Percentiles rank a stretch among this genome's conserved stretches.
Conservation (phyloP, 106 monocot genomes). For the Hemerocallis citrina region DNA sequence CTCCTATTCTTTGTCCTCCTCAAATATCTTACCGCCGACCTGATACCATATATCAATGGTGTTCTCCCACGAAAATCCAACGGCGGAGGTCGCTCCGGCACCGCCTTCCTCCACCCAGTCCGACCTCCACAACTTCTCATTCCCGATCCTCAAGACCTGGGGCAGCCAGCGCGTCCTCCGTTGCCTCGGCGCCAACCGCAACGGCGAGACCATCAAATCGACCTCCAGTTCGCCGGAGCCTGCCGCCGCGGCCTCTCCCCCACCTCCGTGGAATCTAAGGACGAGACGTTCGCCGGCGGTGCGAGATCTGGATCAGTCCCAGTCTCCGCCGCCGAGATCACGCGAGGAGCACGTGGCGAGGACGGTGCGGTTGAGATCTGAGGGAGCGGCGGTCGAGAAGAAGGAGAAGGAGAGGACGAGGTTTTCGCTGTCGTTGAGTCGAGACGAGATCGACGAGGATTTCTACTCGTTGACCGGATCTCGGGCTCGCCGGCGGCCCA, state of each 20-base stretch:
- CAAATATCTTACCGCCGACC: too few species aligned
- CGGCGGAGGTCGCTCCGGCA: not conserved
- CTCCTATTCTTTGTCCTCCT: too few species aligned
- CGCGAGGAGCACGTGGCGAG: slow-evolving; percentile 6
- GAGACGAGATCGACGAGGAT: slow-evolving; percentile 51
- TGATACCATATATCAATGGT: too few species aligned
- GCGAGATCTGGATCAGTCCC: not conserved
- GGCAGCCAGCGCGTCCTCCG: slow-evolving; percentile 36
- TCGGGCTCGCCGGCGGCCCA: slow-evolving; percentile 30
- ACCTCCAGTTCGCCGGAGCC: slow-evolving; percentile 26
- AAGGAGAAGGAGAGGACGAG: slow-evolving; percentile 6
- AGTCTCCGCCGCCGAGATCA: not conserved
- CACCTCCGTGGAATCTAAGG: slow-evolving; percentile 41
- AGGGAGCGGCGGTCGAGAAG: slow-evolving; percentile 9
- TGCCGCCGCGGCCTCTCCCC: too few species aligned
- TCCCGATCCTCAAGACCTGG: slow-evolving; percentile 42
- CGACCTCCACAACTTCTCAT: slow-evolving; percentile 16
- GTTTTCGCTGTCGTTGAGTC: slow-evolving; percentile 27
- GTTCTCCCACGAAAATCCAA: slow-evolving; percentile 19
- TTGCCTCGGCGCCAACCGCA: slow-evolving; percentile 21
- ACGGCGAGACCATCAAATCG: slow-evolving; percentile 14
- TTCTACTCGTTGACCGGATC: slow-evolving; percentile 36
- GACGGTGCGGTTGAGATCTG: slow-evolving; percentile 11
- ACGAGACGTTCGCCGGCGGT: slow-evolving; percentile 11
- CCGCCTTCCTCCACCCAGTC: not conserved